Percentiles rank a stretch among this genome's conserved stretches.
Conservation (phyloP, 192 early-diverging fungal species). For the Lunasporangiospora selenospora region DNA sequence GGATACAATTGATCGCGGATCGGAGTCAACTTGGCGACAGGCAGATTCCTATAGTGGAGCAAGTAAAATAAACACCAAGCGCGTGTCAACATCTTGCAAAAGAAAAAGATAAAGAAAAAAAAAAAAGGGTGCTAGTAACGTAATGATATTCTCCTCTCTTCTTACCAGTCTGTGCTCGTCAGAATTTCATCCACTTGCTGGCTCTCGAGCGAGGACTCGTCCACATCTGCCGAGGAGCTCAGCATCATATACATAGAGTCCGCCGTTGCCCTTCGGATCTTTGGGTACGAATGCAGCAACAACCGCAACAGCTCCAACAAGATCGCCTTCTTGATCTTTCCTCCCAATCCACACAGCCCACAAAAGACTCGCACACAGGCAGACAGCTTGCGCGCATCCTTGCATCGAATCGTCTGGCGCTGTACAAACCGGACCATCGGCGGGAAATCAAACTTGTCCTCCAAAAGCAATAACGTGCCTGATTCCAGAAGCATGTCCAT, state of each 20-base stretch:
- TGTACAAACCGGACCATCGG: slow-evolving; percentile 31
- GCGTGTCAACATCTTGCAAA: too few species aligned
- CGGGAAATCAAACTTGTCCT: slow-evolving; percentile 26
- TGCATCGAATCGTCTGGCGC: slow-evolving; percentile 34
- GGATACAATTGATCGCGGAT: slow-evolving; percentile 54
- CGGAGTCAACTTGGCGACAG: slow-evolving; percentile 52
- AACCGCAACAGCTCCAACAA: slow-evolving; percentile 67
- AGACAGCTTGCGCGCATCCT: slow-evolving; percentile 69
- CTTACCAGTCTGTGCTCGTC: slow-evolving; percentile 72
- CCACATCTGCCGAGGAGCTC: slow-evolving; percentile 54
- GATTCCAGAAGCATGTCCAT: slow-evolving; percentile 70
- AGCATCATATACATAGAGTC: slow-evolving; percentile 78
- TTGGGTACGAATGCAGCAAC: slow-evolving; percentile 80
- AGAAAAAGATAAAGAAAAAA: slow-evolving; percentile 3
- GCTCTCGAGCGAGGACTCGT: slow-evolving; percentile 49
- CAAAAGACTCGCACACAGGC: slow-evolving; percentile 67
- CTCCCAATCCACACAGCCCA: slow-evolving; percentile 51
- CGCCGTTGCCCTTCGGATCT: slow-evolving; percentile 69
- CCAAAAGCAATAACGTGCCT: slow-evolving; percentile 48
- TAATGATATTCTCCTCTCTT: background rate
- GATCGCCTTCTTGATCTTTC: slow-evolving; percentile 54
- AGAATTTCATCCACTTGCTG: slow-evolving; percentile 68
- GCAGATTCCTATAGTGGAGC: slow-evolving; percentile 45
- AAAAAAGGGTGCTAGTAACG: background rate
- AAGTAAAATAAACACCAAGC: slow-evolving; percentile 3